Evolutionary conservation across 768 basidiomycete genomes (phyloP), one percentile per base, ranked within the genome.

Genomic region (Lactifluus rugatus): DNA sequence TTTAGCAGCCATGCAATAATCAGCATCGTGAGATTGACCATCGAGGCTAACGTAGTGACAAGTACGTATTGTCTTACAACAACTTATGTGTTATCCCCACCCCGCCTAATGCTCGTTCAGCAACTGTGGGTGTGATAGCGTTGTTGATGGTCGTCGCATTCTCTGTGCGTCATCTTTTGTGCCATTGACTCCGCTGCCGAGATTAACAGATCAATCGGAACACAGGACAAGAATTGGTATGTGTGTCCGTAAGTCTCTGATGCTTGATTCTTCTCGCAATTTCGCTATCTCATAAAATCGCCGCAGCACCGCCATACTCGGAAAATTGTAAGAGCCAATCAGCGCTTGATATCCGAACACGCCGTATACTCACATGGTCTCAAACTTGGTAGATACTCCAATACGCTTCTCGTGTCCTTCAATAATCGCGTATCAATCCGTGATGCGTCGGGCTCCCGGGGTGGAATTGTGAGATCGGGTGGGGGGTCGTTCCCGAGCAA

Each of bases 381-480:
- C 47, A 13, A 34, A 34, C n/a, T 13, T 36, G 41, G 45, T 32
- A 59, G 58, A 11, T 64, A 62, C 51, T 62, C 67, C 16, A 69
- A 69, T 57, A 69, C 68, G 0, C 60, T 69, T 19, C 66, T 69
- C 28, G 64, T 67, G 39, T 47, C 65, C 2, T 60, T 69, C 58
- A 68, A 68, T 46, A 61, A 61, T 25, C 59, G 59, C 17, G 36
- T 60, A 26, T 45, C 59, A 17, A 36, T 60, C n/a, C 59, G 59
- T 2, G 50, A 52, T 5, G 5, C 41, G 16, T 21, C 8, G 8
- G 32, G n/a, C 10, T 17, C 39, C 21, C 19, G 9, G 11, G 7
- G 28, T 23, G 37, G 28, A 2, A 4, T 32, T 0, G 14, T 47
- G 36, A 17, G 36, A 44, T 50, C 31, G 3, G 44, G 21, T 0